A percentile compares a stretch with the other conserved stretches of the same genome.
Conservation (phyloP, 768 basidiomycete genomes). For the Kwoniella sp. region DNA sequence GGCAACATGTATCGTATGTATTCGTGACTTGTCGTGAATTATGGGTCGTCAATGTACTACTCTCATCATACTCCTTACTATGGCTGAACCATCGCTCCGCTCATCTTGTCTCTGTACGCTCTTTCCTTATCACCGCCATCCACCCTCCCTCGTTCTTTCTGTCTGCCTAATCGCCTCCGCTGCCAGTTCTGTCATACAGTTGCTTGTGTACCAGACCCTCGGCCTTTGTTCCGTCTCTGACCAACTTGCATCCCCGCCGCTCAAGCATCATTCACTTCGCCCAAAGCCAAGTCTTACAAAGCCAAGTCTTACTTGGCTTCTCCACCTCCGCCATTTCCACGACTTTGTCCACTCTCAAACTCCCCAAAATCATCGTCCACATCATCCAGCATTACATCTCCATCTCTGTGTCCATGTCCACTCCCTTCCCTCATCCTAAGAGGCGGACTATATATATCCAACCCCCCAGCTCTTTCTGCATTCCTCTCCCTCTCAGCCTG, state of each 20-base stretch:
- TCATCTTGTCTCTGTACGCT: too few species aligned
- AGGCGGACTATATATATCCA: background rate
- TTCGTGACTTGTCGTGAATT: constrained; percentile 1
- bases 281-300: too few species aligned
- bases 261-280: too few species aligned
- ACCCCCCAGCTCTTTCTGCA: constrained; percentile 1
- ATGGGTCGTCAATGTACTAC: too few species aligned
- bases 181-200: too few species aligned
- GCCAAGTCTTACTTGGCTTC: too few species aligned
- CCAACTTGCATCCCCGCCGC: too few species aligned
- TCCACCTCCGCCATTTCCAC: background rate
- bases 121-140: background rate
- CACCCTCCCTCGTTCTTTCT: background rate
- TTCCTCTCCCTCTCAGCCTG: constrained; percentile 19
- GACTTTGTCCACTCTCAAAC: constrained; percentile 2
- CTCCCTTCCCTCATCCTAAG: background rate
- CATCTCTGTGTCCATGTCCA: background rate
- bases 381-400: constrained; percentile 2
- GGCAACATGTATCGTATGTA: background rate
- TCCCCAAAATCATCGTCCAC: constrained; percentile 19
- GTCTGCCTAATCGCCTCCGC: background rate
- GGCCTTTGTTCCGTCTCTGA: too few species aligned
- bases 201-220: too few species aligned
- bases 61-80: too few species aligned
- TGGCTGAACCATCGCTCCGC: too few species aligned